phyloP scores from a whole-genome alignment of 495 filamentous ascomycete species.

The Acidiella bohemica region DNA sequence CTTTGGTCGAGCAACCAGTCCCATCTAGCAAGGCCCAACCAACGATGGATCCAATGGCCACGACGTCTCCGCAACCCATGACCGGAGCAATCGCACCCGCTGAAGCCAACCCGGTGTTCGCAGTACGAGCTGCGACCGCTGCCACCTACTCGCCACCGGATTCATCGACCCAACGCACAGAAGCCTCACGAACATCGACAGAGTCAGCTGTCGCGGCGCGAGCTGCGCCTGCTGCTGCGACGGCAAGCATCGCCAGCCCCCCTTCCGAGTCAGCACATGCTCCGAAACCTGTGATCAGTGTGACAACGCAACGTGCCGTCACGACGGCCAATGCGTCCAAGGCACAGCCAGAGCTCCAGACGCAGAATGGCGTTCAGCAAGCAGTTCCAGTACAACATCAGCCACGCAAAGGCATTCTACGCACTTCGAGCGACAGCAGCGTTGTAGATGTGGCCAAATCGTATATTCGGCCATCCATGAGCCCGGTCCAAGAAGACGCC shows the following conservation, averaged over 20 bases:
- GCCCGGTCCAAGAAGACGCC: conserved; percentile 4
- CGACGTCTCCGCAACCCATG: not conserved
- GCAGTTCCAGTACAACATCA: not conserved
- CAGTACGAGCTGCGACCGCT: no score
- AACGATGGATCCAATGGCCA: not conserved
- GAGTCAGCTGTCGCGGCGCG: no score
- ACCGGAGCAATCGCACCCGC: not conserved
- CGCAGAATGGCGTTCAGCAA: not conserved
- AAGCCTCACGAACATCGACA: not conserved
- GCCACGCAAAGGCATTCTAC: not conserved
- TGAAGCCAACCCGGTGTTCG: no score
- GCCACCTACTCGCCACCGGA: not conserved
- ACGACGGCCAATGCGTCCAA: not conserved
- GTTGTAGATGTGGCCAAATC: conserved; percentile 4
- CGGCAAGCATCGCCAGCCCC: no score
- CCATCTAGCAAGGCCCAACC: not conserved
- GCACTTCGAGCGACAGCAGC: conserved; percentile 1
- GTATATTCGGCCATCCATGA: conserved; percentile 4
- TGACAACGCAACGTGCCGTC: not conserved
- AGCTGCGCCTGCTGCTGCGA: no score
- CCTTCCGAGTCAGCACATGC: no score
- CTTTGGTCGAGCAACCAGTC: not conserved
- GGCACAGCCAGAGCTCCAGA: not conserved
- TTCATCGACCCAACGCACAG: not conserved
- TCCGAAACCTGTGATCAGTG: not conserved